Evolutionary conservation across 805 yeast genomes (phyloP).

Genomic region (Candida vartiovaarae): DNA sequence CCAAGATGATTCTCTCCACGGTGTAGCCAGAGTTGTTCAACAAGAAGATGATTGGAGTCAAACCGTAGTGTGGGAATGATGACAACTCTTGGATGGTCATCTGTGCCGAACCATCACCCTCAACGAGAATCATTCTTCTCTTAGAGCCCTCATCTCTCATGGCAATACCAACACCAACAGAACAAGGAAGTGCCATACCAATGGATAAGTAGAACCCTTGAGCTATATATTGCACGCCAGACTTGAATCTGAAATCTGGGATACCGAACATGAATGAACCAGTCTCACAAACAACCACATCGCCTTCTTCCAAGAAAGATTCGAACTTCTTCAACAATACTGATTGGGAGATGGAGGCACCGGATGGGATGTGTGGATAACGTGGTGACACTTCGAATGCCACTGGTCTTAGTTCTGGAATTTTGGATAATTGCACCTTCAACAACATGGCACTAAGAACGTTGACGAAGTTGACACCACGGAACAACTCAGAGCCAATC

Average conservation of each 20-base stretch:
- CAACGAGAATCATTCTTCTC: slow-evolving; percentile 61
- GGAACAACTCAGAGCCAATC: slow-evolving; percentile 34
- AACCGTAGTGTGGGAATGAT: slow-evolving; percentile 48
- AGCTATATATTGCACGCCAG: slow-evolving; percentile 42
- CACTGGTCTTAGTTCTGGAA: slow-evolving; percentile 15
- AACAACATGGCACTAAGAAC: slow-evolving; percentile 39
- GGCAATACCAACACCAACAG: slow-evolving; percentile 78
- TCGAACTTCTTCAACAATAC: slow-evolving; percentile 35
- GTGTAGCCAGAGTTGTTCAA: slow-evolving; percentile 87
- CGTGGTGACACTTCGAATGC: slow-evolving; percentile 15
- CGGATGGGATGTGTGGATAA: slow-evolving; percentile 20
- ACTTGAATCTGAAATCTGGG: slow-evolving; percentile 59
- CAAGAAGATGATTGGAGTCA: slow-evolving; percentile 64
- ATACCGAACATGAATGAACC: slow-evolving; percentile 78
- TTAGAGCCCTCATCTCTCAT: slow-evolving; percentile 42
- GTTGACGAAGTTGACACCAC: slow-evolving; percentile 41
- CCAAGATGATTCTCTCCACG: slow-evolving; percentile 80
- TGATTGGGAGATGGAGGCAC: slow-evolving; percentile 39
- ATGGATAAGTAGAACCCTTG: slow-evolving; percentile 81
- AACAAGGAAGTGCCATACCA: slow-evolving; percentile 83
- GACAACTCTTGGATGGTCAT: slow-evolving; percentile 87
- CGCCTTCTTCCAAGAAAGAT: slow-evolving; percentile 48
- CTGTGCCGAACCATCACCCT: slow-evolving; percentile 94
- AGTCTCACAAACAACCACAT: slow-evolving; percentile 72
- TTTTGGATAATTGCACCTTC: slow-evolving; percentile 26